Evolutionary conservation across 108 stramenopile species (phyloP), one percentile per base, ranked within the genome.

Genomic region (Bacterosira constricta): DNA sequence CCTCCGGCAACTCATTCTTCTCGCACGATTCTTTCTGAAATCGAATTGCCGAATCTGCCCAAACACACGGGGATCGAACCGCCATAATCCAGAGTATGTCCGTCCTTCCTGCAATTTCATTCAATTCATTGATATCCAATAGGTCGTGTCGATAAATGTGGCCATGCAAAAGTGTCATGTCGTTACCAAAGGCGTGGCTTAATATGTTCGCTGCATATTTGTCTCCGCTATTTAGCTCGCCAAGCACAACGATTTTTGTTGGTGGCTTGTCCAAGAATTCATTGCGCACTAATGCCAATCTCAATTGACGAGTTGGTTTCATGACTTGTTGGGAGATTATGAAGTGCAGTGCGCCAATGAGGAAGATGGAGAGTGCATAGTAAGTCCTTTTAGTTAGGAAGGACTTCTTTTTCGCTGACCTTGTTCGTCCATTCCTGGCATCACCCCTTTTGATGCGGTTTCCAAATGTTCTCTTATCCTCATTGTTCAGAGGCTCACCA

Each of bases 1-100:
- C 32, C 36, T 11, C 71, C n/a, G 35, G 6, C 54, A 25, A 11
- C 13, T 17, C 62, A 45, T 56, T 52, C 50, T 65, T 36, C 13
- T 20, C 52, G 35, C 75, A 71, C 27, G 3, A 20, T 25, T 66
- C 32, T 59, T 32, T 44, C 13, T 49, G 34, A 4, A 44, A 20
- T n/a, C 36, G 35, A 17, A 78, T 66, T 54, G 77, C 47, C n/a
- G 52, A 63, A 47, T 81, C 80, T 23, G 80, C 69, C 80, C 80
- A 81, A 7, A 77, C 70, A 44, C 80, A 81, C 23, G 80, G 80
- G 11, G 75, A 67, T 45, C 76, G 57, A 25, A 72, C 70, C 0
- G 25, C 70, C 36, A 81, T 61, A 15, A 81, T 39, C 80, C 80
- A 81, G 10, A 81, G 34, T 10, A 67, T 53, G 55, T 77, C 71